Base-by-base conservation (phyloP, 75 land plant genomes). In the Cryptomeria japonica region DNA sequence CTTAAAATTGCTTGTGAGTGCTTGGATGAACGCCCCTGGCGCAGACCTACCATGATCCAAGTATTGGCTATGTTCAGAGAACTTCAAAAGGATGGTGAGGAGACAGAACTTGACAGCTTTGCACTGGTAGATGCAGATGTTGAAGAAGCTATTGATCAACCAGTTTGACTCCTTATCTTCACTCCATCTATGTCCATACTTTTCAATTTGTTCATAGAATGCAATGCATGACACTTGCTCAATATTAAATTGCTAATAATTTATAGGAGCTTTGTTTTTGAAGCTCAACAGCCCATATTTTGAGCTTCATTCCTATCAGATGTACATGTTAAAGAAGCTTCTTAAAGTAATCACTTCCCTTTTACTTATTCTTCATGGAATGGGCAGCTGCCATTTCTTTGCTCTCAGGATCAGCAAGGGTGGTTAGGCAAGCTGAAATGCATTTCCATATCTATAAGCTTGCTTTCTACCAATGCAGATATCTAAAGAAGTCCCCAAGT, bases 1-100 rank as follows among this genome's bases (percentile, higher is more conserved):
- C 79, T 93, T 55, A 91, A 80, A 79, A 89, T 93, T 85, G 93
- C 92, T 22, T 93, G 90, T 79, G 88, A 85, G 25, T 93, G 93
- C 83, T 85, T 93, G 44, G 92, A 91, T 84, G 93, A 93, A 49
- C 78, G 89, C 53, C 93, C 92, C 28, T 89, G 73, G 80, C 87
- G 86, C 34, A 90, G 93, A 37, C 93, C 93, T 44, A 89, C 92
- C 15, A 93, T 93, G 93, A 76, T 93, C 16, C 90, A 89, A 64
- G 93, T 93, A 22, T 89, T 93, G 89, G 89, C 92, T 15, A 91
- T 89, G 92, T 89, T 91, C 78, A 91, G 88, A 84, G 92, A 89
- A 87, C 87, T 91, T 51, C 92, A 91, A 70, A 89, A 80, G 34
- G 92, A 89, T 72, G 87, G 84, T n/a, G 87, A 73, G 46, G 79